phyloP scores from a whole-genome alignment of 2,329 filamentous ascomycete species.

The Fusarium nurragi region DNA sequence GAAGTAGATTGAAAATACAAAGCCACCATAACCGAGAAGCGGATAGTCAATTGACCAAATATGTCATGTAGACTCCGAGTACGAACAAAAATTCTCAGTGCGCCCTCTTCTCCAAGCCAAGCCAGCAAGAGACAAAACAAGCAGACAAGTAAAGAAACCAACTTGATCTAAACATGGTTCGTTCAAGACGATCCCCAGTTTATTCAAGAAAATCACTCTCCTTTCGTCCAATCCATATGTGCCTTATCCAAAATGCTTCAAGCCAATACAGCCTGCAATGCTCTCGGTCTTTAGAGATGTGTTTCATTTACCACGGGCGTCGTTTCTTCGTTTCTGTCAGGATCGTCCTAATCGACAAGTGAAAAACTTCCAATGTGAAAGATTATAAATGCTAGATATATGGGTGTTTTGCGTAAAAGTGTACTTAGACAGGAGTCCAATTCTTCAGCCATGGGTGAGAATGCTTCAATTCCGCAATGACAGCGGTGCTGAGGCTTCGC shows the following conservation, averaged over 20 bases:
- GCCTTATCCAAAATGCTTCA: constrained; percentile 7
- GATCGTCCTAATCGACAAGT: constrained; percentile 6
- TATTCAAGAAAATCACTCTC: neutral
- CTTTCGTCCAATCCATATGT: constrained; percentile 1
- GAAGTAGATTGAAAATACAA: neutral
- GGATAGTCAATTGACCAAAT: neutral
- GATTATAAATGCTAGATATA: constrained; percentile 8
- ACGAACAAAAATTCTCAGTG: neutral
- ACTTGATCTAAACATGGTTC: neutral
- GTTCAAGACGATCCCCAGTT: neutral
- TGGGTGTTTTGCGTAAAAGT: neutral
- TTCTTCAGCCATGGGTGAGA: constrained; percentile 41
- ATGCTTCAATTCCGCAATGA: constrained; percentile 33
- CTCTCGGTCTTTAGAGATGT: constrained; percentile 1
- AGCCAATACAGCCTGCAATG: neutral
- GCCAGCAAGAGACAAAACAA: neutral
- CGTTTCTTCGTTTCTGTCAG: constrained; percentile 31
- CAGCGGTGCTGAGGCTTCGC: constrained; percentile 39
- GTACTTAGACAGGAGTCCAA: constrained; percentile 35
- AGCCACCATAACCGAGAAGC: neutral
- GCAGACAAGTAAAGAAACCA: neutral
- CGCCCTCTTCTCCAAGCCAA: neutral
- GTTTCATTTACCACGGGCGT: constrained; percentile 2
- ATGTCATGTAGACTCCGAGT: neutral
- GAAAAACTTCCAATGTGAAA: neutral